Base-by-base conservation (phyloP, 257 asterid species). In the Solanum virginianum region DNA sequence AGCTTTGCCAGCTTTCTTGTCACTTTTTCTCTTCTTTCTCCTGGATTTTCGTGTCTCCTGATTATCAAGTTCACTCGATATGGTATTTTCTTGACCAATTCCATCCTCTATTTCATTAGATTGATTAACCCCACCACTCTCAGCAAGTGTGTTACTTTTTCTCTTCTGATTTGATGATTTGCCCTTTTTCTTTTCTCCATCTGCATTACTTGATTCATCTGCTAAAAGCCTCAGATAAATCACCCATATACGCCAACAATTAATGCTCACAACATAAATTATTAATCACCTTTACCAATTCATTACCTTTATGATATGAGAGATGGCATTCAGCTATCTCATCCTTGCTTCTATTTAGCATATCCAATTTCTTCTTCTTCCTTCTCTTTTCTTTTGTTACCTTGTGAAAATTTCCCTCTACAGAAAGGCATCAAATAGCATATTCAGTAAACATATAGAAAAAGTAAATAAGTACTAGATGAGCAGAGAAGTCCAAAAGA, bases 21-120 rank as follows among this genome's bases (percentile, higher is more conserved):
- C 86, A 69, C 86, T 85, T 63, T 85, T 91, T 71, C 87, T 90
- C 79, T 85, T 90, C 90, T 87, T 93, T 85, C 87, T 89, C 71
- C 80, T 90, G 62, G 63, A 82, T 75, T 87, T 90, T 87, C 74
- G 86, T 88, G 79, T 84, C 59, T 87, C 77, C 62, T 74, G 84
- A 60, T 81, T 89, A 53, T 15, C 80, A 65, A 9, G 88, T 84
- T 84, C 88, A 68, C 51, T 85, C 47, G 60, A 89, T 83, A 45
- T 82, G 65, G 20, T 72, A 60, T 84, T 86, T 39, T 82, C 32
- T 71, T 29, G 87, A 85, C 80, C 75, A 83, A 65, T 63, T 53
- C 85, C 81, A 85, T 77, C 85, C 86, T 85, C 91, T 72, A 65
- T 71, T 71, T 86, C 91, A 70, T 18, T 26, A 11, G 45, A 71